phyloP scores from a whole-genome alignment of 2,329 filamentous ascomycete genomes.

The Peltaster fructicola region DNA sequence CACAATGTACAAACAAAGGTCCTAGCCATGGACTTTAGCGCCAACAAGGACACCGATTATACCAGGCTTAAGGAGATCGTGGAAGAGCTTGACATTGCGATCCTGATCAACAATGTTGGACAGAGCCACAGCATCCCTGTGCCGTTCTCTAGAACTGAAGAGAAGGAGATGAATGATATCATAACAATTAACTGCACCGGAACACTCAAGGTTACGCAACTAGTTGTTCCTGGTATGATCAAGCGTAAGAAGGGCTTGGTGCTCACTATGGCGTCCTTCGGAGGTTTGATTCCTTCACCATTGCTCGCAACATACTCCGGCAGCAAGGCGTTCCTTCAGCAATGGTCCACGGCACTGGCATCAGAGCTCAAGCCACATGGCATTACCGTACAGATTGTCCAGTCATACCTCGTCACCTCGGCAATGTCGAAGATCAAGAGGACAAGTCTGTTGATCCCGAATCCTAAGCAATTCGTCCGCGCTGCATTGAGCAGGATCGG shows the following conservation, averaged over 20 bases:
- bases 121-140: constrained; percentile 88
- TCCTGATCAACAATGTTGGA: constrained; percentile 94
- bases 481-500: constrained; percentile 67
- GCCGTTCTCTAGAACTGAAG: constrained; percentile 62
- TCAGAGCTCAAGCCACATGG: constrained; percentile 65
- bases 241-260: constrained; percentile 74
- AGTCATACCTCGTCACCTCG: constrained; percentile 84
- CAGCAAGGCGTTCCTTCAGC: constrained; percentile 93
- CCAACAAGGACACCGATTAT: constrained; percentile 67
- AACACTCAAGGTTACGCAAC: constrained; percentile 73
- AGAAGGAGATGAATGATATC: constrained; percentile 71
- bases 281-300: constrained; percentile 78
- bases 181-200: constrained; percentile 89
- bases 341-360: constrained; percentile 79
- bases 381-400: constrained; percentile 76
- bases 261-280: constrained; percentile 94
- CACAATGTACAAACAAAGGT: constrained; percentile 57
- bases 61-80: constrained; percentile 50
- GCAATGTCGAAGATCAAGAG: constrained; percentile 94
- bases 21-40: constrained; percentile 80
- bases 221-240: constrained; percentile 70
- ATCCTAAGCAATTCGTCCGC: constrained; percentile 64
- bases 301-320: constrained; percentile 91
- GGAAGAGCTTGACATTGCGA: constrained; percentile 50
- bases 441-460: constrained; percentile 60